These are phyloP conservation scores for Theobroma cacao DNA, from an alignment of 345 rosid species.

Conservation along the genomic window DNA sequence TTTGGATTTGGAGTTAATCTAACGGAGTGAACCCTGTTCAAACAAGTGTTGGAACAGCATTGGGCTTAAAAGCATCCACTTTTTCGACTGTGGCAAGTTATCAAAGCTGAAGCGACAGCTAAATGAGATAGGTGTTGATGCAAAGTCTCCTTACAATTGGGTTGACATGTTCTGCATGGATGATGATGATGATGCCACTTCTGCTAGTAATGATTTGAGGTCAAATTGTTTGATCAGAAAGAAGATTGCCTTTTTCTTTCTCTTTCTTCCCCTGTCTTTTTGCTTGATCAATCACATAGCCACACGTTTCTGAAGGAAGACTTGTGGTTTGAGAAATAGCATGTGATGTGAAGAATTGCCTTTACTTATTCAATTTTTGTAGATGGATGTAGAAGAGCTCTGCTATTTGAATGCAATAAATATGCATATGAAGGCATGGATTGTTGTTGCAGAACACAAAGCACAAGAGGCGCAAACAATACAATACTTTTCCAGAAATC, in stretches of 20 bases:
- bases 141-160: neutral
- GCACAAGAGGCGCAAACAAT: slow-evolving; percentile 8
- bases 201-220: neutral
- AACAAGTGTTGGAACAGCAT: neutral
- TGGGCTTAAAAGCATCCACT: neutral
- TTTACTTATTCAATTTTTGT: neutral
- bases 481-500: slow-evolving; percentile 2
- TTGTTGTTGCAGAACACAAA: slow-evolving; percentile 2
- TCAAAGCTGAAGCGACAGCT: neutral
- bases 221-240: neutral
- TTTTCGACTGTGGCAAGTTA: neutral
- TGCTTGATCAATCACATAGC: neutral
- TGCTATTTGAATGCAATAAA: neutral
- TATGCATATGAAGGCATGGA: neutral
- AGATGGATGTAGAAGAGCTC: neutral
- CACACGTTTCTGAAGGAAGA: neutral
- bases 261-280: neutral
- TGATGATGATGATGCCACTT: neutral
- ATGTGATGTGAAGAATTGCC: neutral
- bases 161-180: neutral
- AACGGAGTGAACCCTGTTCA: neutral
- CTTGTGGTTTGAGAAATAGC: neutral
- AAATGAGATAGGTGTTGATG: neutral
- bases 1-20: neutral
- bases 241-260: neutral